A percentile compares a stretch with the other conserved stretches of the same genome.
These are phyloP conservation scores for Geotrichum cucujoidarum DNA, from an alignment of 1,139 yeast species.

Conservation along the genomic window DNA sequence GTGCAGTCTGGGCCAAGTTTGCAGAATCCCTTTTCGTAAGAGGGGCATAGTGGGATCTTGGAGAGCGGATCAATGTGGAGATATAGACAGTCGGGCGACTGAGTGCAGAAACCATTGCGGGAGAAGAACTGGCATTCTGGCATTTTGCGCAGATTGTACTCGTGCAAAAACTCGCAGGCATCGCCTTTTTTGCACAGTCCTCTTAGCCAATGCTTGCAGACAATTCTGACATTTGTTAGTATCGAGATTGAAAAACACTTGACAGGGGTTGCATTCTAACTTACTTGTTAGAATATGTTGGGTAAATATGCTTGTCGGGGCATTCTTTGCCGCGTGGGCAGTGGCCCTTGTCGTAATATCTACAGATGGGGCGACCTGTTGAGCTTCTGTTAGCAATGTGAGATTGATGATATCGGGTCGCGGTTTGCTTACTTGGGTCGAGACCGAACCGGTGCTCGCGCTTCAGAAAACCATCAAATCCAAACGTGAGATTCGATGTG, in stretches of 20 bases:
- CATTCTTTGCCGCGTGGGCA: slow-evolving; percentile 86
- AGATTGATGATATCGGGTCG: background rate
- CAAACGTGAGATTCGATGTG: slow-evolving; percentile 49
- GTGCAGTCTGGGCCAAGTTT: slow-evolving; percentile 86
- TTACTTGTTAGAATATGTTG: slow-evolving; percentile 69
- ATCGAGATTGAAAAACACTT: background rate
- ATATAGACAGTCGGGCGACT: slow-evolving; percentile 90
- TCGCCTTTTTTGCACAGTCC: slow-evolving; percentile 96
- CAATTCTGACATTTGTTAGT: slow-evolving; percentile 43
- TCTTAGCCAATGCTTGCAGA: slow-evolving; percentile 96
- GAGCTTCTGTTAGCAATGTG: background rate
- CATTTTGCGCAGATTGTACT: slow-evolving; percentile 89
- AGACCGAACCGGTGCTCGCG: slow-evolving; percentile 77
- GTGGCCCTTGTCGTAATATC: slow-evolving; percentile 63
- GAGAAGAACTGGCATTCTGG: slow-evolving; percentile 91
- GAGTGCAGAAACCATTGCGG: slow-evolving; percentile 82
- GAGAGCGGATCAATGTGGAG: slow-evolving; percentile 86
- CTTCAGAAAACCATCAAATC: slow-evolving; percentile 78
- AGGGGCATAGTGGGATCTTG: slow-evolving; percentile 80
- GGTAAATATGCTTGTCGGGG: slow-evolving; percentile 81
- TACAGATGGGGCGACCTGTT: slow-evolving; percentile 88
- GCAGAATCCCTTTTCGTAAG: slow-evolving; percentile 85
- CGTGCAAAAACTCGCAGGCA: slow-evolving; percentile 94
- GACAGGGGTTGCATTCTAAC: slow-evolving; percentile 1
- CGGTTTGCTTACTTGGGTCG: slow-evolving; percentile 37